Evolutionary conservation across 257 asterid species (phyloP).

Genomic region (Gynochthodes officinalis): DNA sequence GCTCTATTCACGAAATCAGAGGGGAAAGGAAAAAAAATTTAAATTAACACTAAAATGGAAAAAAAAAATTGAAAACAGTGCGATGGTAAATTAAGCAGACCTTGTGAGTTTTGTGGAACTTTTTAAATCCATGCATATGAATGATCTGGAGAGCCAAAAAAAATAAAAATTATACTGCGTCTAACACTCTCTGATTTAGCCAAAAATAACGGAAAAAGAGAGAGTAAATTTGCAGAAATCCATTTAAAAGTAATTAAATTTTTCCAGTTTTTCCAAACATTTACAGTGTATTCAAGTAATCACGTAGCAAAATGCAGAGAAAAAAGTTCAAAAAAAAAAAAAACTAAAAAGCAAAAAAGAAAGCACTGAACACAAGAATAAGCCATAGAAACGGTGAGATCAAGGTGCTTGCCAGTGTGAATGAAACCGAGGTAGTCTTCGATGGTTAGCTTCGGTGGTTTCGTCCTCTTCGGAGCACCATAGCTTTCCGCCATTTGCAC

Average conservation of each 20-base stretch:
- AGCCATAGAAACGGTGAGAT: constrained; percentile 6
- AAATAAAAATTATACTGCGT: neutral
- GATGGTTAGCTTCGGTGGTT: constrained; percentile 20
- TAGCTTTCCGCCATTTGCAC: constrained; percentile 16
- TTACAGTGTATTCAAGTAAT: neutral
- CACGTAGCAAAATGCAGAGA: too few relatives aligned
- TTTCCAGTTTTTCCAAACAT: too few relatives aligned
- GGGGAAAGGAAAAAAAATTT: neutral
- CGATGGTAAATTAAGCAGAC: constrained; percentile 9
- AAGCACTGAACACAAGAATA: neutral
- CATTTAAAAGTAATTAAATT: neutral
- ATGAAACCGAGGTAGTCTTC: constrained; percentile 26
- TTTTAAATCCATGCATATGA: constrained; percentile 32
- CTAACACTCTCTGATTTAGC: neutral
- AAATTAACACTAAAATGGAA: neutral
- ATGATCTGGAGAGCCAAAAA: too few relatives aligned
- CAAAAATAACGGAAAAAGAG: neutral
- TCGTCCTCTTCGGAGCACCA: neutral
- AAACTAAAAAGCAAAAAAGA: neutral
- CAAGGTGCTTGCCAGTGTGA: constrained; percentile 14
- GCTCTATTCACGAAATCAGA: constrained; percentile 28
- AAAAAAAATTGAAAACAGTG: neutral
- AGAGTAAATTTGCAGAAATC: neutral
- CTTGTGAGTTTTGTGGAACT: constrained; percentile 15
- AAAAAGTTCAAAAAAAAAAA: too few relatives aligned